These are phyloP conservation scores for Exidia glandulosa DNA, from an alignment of 768 basidiomycete genomes.

Conservation along the genomic window DNA sequence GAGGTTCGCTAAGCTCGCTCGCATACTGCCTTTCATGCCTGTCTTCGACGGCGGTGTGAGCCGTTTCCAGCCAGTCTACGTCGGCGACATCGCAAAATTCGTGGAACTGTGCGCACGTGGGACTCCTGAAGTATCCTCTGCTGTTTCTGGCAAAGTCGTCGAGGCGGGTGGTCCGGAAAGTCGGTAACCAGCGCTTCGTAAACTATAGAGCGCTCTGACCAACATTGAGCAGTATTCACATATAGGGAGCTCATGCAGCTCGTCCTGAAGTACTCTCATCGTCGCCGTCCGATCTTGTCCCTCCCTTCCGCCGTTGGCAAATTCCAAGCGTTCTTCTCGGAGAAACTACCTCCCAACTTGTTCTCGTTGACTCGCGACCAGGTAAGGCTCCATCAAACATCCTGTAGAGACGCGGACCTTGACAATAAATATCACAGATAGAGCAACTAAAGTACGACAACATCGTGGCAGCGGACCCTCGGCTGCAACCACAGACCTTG, in stretches of 20 bases:
- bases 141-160: slow-evolving; percentile 32
- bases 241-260: slow-evolving; percentile 59
- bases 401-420: neutral
- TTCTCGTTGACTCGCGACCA: slow-evolving; percentile 64
- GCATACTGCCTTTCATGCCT: slow-evolving; percentile 57
- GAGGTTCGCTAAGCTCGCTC: slow-evolving; percentile 53
- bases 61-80: slow-evolving; percentile 64
- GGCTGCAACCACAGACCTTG: slow-evolving; percentile 13
- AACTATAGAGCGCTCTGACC: neutral
- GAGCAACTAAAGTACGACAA: slow-evolving; percentile 55
- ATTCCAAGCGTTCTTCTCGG: slow-evolving; percentile 54
- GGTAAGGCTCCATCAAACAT: slow-evolving; percentile 24
- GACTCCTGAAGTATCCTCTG: slow-evolving; percentile 25
- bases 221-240: slow-evolving; percentile 41
- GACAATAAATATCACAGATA: slow-evolving; percentile 29
- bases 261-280: slow-evolving; percentile 41
- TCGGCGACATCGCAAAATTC: slow-evolving; percentile 51
- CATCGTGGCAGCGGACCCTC: slow-evolving; percentile 24
- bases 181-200: slow-evolving; percentile 24
- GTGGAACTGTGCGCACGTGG: slow-evolving; percentile 47
- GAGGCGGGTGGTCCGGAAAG: slow-evolving; percentile 41
- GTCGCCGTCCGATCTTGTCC: slow-evolving; percentile 47
- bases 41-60: slow-evolving; percentile 62
- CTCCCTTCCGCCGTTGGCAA: slow-evolving; percentile 52
- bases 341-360: slow-evolving; percentile 49